Conservation (phyloP, 192 early-diverging fungal species). For the Linnemannia hyalina region DNA sequence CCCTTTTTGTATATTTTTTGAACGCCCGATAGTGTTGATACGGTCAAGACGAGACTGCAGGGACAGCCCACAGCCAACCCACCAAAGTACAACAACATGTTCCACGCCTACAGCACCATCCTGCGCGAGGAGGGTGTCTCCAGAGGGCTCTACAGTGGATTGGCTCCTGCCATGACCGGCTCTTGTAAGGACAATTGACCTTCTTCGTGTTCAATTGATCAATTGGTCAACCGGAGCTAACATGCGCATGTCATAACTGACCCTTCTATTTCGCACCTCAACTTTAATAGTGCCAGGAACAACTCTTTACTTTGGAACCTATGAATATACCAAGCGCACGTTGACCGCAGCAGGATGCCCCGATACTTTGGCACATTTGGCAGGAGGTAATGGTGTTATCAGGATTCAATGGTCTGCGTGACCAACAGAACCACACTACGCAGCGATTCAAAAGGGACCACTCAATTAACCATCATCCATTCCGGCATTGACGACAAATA, state of each 20-base stretch:
- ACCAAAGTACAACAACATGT: slow-evolving; percentile 69
- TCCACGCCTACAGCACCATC: slow-evolving; percentile 69
- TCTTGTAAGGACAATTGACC: slow-evolving; percentile 25
- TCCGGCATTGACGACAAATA: neutral
- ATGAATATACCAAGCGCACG: slow-evolving; percentile 69
- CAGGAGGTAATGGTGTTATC: slow-evolving; percentile 51
- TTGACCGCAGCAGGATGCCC: slow-evolving; percentile 62
- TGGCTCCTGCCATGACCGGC: slow-evolving; percentile 70
- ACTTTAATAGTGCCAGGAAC: slow-evolving; percentile 65
- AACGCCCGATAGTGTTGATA: slow-evolving; percentile 54
- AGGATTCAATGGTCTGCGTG: neutral
- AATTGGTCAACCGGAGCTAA: neutral
- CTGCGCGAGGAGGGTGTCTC: slow-evolving; percentile 66
- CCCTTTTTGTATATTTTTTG: neutral
- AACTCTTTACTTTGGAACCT: slow-evolving; percentile 69
- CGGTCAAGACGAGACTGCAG: slow-evolving; percentile 70
- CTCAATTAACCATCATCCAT: neutral
- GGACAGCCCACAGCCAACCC: slow-evolving; percentile 62
- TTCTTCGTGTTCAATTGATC: neutral
- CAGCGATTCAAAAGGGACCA: neutral
- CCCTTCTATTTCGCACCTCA: neutral
- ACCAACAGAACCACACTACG: neutral
- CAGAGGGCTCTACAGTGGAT: slow-evolving; percentile 66
- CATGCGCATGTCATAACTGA: neutral
- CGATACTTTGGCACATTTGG: slow-evolving; percentile 65